phyloP scores from a whole-genome alignment of 2,329 filamentous ascomycete genomes.

The Colletotrichum australisinense region DNA sequence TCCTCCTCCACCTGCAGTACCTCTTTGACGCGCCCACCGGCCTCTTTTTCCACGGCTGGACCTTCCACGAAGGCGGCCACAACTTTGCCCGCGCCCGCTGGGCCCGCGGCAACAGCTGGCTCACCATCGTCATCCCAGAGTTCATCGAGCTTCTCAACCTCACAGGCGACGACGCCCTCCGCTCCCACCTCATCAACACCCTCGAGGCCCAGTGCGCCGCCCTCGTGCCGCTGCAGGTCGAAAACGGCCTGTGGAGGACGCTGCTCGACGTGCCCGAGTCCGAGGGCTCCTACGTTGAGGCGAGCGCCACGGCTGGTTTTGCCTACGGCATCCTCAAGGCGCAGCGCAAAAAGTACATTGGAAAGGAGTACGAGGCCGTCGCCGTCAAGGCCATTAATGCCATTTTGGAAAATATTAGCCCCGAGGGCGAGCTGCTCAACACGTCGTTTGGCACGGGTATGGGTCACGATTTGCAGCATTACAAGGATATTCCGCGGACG shows the following conservation, averaged over 20 bases:
- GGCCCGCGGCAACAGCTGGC: conserved; percentile 76
- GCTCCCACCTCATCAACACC: conserved; percentile 68
- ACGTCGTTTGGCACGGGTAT: conserved; percentile 85
- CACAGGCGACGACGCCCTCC: conserved; percentile 70
- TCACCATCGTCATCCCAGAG: conserved; percentile 87
- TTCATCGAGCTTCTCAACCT: conserved; percentile 80
- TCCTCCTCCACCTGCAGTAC: conserved; percentile 82
- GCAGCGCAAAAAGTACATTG: conserved; percentile 76
- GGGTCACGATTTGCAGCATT: conserved; percentile 79
- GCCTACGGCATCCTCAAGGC: conserved; percentile 84
- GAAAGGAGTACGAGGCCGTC: conserved; percentile 67
- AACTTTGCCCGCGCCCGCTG: conserved; percentile 70
- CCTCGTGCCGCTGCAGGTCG: conserved; percentile 68
- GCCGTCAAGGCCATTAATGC: conserved; percentile 75
- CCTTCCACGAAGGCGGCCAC: conserved; percentile 75
- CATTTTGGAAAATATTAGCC: conserved; percentile 73
- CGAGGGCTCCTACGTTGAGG: conserved; percentile 80
- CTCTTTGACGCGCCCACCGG: conserved; percentile 79
- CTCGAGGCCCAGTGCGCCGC: conserved; percentile 77
- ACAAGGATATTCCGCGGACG: conserved; percentile 80
- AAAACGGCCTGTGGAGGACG: conserved; percentile 78
- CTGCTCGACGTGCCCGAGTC: conserved; percentile 74
- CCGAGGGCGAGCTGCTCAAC: conserved; percentile 76
- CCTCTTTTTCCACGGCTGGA: conserved; percentile 86
- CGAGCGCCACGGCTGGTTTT: conserved; percentile 83